Evolutionary conservation across 2,329 filamentous ascomycete species (phyloP).

Genomic region (Paecilomyces sp.): DNA sequence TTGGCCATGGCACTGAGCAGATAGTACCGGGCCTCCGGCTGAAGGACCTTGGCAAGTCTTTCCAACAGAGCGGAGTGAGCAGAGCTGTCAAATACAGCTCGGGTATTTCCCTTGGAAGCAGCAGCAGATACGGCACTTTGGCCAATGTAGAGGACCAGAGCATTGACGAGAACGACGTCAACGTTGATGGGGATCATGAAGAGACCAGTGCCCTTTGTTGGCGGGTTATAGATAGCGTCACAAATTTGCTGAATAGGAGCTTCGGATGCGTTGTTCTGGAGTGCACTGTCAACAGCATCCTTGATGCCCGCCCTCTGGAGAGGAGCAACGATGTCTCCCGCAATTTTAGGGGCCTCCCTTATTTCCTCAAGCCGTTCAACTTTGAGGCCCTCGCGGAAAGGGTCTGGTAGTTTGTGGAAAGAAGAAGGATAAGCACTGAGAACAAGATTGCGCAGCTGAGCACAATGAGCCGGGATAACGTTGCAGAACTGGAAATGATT

Average conservation of each 20-base stretch:
- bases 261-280: conserved; percentile 57
- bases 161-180: conserved; percentile 67
- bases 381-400: conserved; percentile 65
- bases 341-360: conserved; percentile 58
- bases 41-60: conserved; percentile 66
- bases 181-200: conserved; percentile 62
- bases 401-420: conserved; percentile 65
- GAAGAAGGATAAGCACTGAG: conserved; percentile 69
- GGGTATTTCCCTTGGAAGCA: conserved; percentile 49
- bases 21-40: conserved; percentile 74
- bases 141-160: conserved; percentile 76
- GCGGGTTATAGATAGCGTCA: conserved; percentile 59
- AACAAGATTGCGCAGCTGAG: conserved; percentile 82
- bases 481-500: conserved; percentile 78
- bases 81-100: conserved; percentile 57
- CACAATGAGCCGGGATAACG: conserved; percentile 73
- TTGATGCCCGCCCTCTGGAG: conserved; percentile 47
- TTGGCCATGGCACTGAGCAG: conserved; percentile 79
- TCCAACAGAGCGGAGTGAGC: conserved; percentile 67
- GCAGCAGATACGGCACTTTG: conserved; percentile 60
- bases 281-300: conserved; percentile 44
- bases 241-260: conserved; percentile 65
- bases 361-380: conserved; percentile 71
- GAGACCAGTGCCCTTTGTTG: conserved; percentile 54
- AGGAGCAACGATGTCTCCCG: conserved; percentile 52